These are phyloP conservation scores for Arthrinium puccinioides DNA, from an alignment of 2,329 filamentous ascomycete genomes.

Conservation along the genomic window DNA sequence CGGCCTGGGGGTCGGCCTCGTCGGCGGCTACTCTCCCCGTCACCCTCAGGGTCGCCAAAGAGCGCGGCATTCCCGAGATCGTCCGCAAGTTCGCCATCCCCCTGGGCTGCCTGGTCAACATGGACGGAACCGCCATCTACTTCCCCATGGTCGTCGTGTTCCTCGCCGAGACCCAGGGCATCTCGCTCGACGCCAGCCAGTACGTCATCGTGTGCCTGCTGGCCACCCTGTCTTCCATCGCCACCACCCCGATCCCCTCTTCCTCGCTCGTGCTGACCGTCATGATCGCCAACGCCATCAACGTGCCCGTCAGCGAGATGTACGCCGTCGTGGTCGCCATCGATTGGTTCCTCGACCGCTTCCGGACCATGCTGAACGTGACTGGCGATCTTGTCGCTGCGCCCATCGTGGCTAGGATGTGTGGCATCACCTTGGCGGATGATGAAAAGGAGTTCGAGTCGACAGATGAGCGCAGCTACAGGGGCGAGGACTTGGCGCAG, in stretches of 20 bases:
- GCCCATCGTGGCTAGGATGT: conserved; percentile 29
- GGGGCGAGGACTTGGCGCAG: no score
- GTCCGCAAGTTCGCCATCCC: conserved; percentile 39
- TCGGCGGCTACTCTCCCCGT: conserved; percentile 45
- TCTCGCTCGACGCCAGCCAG: conserved; percentile 31
- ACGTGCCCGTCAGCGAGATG: background rate
- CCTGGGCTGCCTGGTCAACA: conserved; percentile 41
- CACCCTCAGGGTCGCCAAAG: conserved; percentile 33
- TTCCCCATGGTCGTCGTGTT: conserved; percentile 47
- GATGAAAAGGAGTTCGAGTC: no score
- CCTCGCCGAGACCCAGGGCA: conserved; percentile 42
- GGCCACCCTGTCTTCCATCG: conserved; percentile 43
- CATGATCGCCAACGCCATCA: conserved; percentile 2
- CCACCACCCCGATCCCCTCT: conserved; percentile 45
- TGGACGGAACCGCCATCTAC: conserved; percentile 49
- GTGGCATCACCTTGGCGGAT: conserved; percentile 23
- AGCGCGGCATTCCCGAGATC: conserved; percentile 31
- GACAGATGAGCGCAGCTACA: no score
- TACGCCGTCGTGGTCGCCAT: conserved; percentile 44
- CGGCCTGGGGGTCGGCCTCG: conserved; percentile 46
- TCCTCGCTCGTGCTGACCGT: conserved; percentile 35
- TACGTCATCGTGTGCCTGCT: conserved; percentile 42
- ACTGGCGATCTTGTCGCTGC: conserved; percentile 41
- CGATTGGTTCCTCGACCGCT: conserved; percentile 49
- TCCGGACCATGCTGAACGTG: conserved; percentile 44